Evolutionary conservation across 768 basidiomycete species (phyloP), one percentile per base, ranked within the genome.

Genomic region (Hericium erinaceus): DNA sequence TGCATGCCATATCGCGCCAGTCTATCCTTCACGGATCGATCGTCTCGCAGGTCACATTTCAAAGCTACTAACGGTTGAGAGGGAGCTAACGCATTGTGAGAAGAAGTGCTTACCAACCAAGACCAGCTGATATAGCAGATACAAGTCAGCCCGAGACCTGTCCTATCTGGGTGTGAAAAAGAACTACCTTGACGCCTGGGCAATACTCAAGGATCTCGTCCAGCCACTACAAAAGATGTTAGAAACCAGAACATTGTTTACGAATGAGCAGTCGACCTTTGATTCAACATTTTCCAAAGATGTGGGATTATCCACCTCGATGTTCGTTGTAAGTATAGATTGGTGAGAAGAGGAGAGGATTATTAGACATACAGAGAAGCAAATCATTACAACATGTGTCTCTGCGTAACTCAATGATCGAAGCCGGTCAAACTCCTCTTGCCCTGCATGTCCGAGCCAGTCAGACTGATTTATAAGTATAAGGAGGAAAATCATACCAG

Each of bases 371-470:
- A 92, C 92, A 39, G 95, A 95, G 70, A 97, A 98, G 72, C 95
- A 98, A 24, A 98, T 76, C 89, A 98, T 89, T 61, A 98, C 80
- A 58, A 98, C 88, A 72, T 98, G 91, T 1, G 95, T 97, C 71
- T 98, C 95, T 9, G 95, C 90, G 69, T 98, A 98, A 39, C 89
- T 92, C n/a, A 98, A 74, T 11, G 94, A 95, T 50, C 95, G 81
- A 57, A 98, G 74, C 48, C 94, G 78, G 68, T 95, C 95, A 67
- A 98, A 98, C 66, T 95, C 93, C 75, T 95, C 93, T 71, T 95
- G 93, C 46, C 92, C 92, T 93, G 72, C 54, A 64, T 49, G 46
- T 64, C 61, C 55, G 26, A 20, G 66, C 15, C 16, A 46, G 44
- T 46, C 3, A 46, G 44, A 46, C 44, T 9, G 7, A 46, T 15